Conservation (phyloP, 495 filamentous ascomycete genomes). For the Gamarada debralockiae region DNA sequence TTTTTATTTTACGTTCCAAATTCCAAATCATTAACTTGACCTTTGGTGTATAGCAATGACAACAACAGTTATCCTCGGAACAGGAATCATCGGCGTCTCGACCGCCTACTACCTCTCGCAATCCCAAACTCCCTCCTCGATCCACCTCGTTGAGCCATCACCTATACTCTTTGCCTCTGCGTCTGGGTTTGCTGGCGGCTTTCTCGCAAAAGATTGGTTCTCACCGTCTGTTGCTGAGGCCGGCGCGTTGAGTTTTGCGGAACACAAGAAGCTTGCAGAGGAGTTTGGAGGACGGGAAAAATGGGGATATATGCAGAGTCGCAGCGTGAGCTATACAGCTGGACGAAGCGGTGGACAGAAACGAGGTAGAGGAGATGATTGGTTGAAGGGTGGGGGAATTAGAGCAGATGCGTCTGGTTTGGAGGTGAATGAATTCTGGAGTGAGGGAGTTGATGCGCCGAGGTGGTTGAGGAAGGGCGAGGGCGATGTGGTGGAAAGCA, state of each 20-base stretch:
- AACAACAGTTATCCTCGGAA: slow-evolving; percentile 67
- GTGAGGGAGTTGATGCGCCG: slow-evolving; percentile 30
- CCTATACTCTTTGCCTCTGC: slow-evolving; percentile 64
- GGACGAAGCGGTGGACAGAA: slow-evolving; percentile 26
- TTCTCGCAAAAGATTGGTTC: slow-evolving; percentile 75
- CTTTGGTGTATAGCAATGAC: neutral
- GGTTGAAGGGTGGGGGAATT: slow-evolving; percentile 59
- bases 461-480: slow-evolving; percentile 55
- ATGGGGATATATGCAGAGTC: slow-evolving; percentile 69
- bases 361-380: slow-evolving; percentile 49
- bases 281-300: slow-evolving; percentile 51
- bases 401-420: slow-evolving; percentile 53
- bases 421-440: slow-evolving; percentile 5
- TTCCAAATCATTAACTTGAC: too few species aligned
- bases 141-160: slow-evolving; percentile 68
- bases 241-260: slow-evolving; percentile 62
- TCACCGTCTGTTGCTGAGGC: slow-evolving; percentile 46
- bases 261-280: slow-evolving; percentile 62
- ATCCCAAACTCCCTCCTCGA: slow-evolving; percentile 44
- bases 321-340: slow-evolving; percentile 49
- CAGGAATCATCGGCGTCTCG: slow-evolving; percentile 75
- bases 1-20: too few species aligned
- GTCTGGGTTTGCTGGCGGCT: slow-evolving; percentile 71
- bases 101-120: slow-evolving; percentile 72
- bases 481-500: slow-evolving; percentile 53